These are phyloP conservation scores for Zizania palustris DNA, from an alignment of 202 grass and related monocot species.

Conservation along the genomic window DNA sequence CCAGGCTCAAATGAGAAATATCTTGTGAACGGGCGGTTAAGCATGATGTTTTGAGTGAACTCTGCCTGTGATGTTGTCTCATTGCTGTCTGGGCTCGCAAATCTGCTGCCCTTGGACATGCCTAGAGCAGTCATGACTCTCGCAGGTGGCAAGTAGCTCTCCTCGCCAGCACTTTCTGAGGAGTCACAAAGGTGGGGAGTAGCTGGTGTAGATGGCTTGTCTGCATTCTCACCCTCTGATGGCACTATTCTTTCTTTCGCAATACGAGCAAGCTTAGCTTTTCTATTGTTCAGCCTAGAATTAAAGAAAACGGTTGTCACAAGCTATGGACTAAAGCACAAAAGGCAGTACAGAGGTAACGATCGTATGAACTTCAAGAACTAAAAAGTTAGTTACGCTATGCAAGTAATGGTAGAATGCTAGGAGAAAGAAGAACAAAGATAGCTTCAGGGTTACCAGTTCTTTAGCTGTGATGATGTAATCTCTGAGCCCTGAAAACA, in stretches of 20 bases:
- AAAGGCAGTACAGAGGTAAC: neutral
- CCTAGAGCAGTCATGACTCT: slow-evolving; percentile 52
- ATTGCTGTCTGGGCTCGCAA: slow-evolving; percentile 41
- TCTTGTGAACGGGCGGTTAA: slow-evolving; percentile 44
- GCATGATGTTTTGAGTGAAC: slow-evolving; percentile 35
- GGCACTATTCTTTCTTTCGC: slow-evolving; percentile 69
- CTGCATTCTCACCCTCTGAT: slow-evolving; percentile 68
- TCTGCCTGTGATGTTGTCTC: slow-evolving; percentile 41
- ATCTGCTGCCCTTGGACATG: slow-evolving; percentile 47
- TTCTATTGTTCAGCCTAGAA: slow-evolving; percentile 87
- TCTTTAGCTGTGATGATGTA: slow-evolving; percentile 92
- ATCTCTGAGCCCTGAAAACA: slow-evolving; percentile 89
- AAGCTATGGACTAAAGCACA: neutral
- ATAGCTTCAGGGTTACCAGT: slow-evolving; percentile 67
- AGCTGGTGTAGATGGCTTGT: slow-evolving; percentile 65
- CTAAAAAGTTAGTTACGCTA: neutral
- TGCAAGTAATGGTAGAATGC: slow-evolving; percentile 5
- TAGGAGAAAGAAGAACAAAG: slow-evolving; percentile 22
- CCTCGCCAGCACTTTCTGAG: slow-evolving; percentile 60
- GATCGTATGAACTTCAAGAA: slow-evolving; percentile 4
- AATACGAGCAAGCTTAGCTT: slow-evolving; percentile 82
- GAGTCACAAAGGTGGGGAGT: slow-evolving; percentile 57
- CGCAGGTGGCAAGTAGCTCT: slow-evolving; percentile 60
- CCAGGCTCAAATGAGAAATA: slow-evolving; percentile 57
- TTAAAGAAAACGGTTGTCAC: slow-evolving; percentile 22